Conservation (phyloP, 345 rosid species). For the Citrus australasica region DNA sequence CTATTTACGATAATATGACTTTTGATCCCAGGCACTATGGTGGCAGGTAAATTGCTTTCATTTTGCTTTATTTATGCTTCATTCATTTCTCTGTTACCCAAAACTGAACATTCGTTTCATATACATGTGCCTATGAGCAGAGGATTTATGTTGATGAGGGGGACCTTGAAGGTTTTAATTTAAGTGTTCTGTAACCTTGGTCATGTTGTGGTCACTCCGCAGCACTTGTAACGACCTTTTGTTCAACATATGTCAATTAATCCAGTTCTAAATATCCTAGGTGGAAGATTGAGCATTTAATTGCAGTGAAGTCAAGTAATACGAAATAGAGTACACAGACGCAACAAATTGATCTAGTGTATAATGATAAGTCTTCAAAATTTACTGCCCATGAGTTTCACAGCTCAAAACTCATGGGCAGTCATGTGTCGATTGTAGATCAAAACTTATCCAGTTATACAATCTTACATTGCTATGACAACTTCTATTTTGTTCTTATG, state of each 20-base stretch:
- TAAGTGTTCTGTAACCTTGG: neutral
- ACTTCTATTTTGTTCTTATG: neutral
- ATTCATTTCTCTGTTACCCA: neutral
- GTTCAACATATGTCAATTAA: neutral
- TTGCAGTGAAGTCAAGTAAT: neutral
- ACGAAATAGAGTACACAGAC: too few relatives aligned
- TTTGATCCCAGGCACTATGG: slow-evolving; percentile 50
- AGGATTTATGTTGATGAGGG: neutral
- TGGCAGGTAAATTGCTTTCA: slow-evolving; percentile 33
- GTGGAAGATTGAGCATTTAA: neutral
- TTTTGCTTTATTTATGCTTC: neutral
- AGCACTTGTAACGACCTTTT: neutral
- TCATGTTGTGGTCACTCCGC: neutral
- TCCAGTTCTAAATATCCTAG: neutral
- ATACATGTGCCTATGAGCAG: neutral
- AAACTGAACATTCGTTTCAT: neutral
- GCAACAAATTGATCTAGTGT: neutral
- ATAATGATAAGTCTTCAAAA: neutral
- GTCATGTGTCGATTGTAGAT: too few relatives aligned
- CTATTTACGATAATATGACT: slow-evolving; percentile 50
- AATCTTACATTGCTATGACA: too few relatives aligned
- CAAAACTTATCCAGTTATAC: too few relatives aligned
- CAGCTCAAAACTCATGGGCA: neutral
- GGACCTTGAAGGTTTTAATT: neutral
- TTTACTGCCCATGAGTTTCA: neutral